Evolutionary conservation across 352 stramenopile genomes (phyloP), one percentile per base, ranked within the genome.

Genomic region (Phytophthora sp.): DNA sequence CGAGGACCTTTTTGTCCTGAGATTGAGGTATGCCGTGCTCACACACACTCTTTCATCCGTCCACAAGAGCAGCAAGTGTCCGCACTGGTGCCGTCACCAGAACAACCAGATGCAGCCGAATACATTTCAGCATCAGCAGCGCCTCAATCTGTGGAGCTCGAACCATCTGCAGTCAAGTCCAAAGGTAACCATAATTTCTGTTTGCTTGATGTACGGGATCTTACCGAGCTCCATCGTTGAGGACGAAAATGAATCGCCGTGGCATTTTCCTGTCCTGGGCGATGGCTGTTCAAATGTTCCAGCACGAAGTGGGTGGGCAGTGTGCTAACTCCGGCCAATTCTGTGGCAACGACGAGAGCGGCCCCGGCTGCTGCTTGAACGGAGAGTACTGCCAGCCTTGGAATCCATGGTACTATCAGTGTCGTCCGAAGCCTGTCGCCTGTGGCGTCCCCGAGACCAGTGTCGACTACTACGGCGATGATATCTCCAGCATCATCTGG

Each of bases 351-450:
- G 21, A 30, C 18, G 35, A 59, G 20, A 15, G 1, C 23, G 63
- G 55, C n/a, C 53, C 71, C 0, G 65, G 51, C 29, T 84, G 73
- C 67, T 87, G 78, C 24, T 56, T 67, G 23, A 45, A 57, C 7
- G 71, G 68, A 12, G 57, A 77, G 33, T 86, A 77, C 56, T 87
- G 78, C 56, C 75, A 79, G 36, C 73, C 78, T 1, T 87, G 78
- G 78, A 73, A 83, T 52, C 44, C 65, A 7, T 51, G 18, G 13
- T 78, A 80, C 68, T 84, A 76, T 66, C 76, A 85, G 53, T 87
- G 78, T 35, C 30, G 71, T 36, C 31, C 62, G n/a, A 57, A 56
- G 27, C 64, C 73, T 18, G n/a, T 57, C 20, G 24, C 60, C 38
- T 86, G 76, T 57, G 51, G 29, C 9, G 49, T 33, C 16, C 71